Evolutionary conservation across 352 stramenopile species (phyloP).

Genomic region (Blastocystis hominis): DNA sequence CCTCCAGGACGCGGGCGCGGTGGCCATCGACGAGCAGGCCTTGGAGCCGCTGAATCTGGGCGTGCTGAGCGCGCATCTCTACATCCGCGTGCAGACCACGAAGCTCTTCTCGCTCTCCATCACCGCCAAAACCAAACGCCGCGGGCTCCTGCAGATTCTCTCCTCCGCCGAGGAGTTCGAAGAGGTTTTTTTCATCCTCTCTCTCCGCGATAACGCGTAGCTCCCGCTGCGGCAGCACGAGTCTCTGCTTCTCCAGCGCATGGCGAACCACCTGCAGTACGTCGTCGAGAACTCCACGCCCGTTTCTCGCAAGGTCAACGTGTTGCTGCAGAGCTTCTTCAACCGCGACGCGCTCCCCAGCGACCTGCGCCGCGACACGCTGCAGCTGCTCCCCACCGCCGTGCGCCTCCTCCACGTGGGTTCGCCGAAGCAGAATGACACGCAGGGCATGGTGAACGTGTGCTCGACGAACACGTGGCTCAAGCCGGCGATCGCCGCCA

Average conservation of each 20-base stretch:
- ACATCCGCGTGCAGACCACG: constrained; percentile 96
- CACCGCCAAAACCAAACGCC: constrained; percentile 87
- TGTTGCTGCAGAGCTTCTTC: constrained; percentile 93
- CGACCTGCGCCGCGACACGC: constrained; percentile 81
- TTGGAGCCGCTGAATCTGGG: constrained; percentile 90
- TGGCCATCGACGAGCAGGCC: constrained; percentile 72
- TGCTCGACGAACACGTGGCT: constrained; percentile 96
- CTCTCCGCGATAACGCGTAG: constrained; percentile 63
- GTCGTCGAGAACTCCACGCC: constrained; percentile 68
- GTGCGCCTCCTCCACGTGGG: constrained; percentile 74
- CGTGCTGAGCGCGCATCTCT: constrained; percentile 98
- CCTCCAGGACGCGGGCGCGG: neutral
- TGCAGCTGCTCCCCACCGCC: constrained; percentile 77
- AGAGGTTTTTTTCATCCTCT: constrained; percentile 79
- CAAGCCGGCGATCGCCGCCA: constrained; percentile 89
- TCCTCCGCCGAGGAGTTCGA: constrained; percentile 87
- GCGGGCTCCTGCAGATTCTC: constrained; percentile 87
- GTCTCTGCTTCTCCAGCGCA: constrained; percentile 80
- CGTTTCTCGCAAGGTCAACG: constrained; percentile 77
- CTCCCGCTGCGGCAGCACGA: constrained; percentile 65
- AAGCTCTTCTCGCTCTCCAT: constrained; percentile 93
- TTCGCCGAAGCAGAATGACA: neutral
- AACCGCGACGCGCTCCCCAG: constrained; percentile 79
- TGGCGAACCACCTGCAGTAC: constrained; percentile 85
- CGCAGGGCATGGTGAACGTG: constrained; percentile 92